phyloP scores from a whole-genome alignment of 139 green algal genomes.

The Zygnema cylindricum region DNA sequence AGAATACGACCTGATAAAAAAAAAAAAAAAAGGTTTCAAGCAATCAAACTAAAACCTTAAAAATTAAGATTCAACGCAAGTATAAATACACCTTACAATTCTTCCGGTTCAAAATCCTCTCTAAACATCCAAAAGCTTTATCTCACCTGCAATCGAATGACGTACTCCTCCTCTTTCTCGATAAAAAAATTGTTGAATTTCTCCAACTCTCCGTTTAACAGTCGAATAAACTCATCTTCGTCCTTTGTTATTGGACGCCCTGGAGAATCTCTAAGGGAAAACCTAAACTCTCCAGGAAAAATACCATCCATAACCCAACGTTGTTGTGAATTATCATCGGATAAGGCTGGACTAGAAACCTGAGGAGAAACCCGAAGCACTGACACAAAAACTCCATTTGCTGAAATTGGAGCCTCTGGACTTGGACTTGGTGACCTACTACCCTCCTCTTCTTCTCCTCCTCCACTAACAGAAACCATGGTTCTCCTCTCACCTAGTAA shows the following conservation, averaged over 20 bases:
- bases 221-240: conserved; percentile 58
- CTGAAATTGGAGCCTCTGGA: neutral
- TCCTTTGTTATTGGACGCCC: conserved; percentile 47
- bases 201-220: conserved; percentile 64
- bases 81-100: no score
- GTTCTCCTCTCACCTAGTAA: neutral
- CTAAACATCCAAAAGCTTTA: no score
- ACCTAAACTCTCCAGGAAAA: neutral
- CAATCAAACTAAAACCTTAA: no score
- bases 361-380: neutral
- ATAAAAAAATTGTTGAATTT: conserved; percentile 71
- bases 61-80: no score
- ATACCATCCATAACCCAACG: neutral
- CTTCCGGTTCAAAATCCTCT: no score
- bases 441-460: neutral
- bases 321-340: neutral
- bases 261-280: neutral
- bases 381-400: neutral
- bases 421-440: neutral
- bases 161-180: conserved; percentile 69
- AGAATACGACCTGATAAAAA: no score
- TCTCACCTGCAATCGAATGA: conserved; percentile 55
- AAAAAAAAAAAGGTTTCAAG: no score
- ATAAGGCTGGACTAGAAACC: neutral
- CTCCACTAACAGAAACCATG: neutral